Evolutionary conservation across 352 stramenopile species (phyloP).

Genomic region (Pythium biforme): DNA sequence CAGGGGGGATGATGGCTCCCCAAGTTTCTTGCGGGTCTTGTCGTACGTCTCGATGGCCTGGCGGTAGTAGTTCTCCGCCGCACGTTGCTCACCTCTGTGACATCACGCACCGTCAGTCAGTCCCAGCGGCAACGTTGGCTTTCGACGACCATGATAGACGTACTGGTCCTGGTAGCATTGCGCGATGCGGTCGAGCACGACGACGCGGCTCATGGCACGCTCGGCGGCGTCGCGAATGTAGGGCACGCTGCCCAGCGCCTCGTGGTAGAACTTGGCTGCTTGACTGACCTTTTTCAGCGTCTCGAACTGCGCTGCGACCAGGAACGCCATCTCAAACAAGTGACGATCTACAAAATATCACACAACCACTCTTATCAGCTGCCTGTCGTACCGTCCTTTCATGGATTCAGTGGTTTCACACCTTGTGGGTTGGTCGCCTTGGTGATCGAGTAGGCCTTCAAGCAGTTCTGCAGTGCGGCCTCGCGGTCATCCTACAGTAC

Average conservation of each 20-base stretch:
- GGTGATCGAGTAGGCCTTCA: slow-evolving; percentile 65
- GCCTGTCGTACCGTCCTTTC: neutral
- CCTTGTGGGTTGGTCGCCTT: slow-evolving; percentile 65
- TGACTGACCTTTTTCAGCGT: slow-evolving; percentile 36
- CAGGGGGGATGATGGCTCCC: neutral
- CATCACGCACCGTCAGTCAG: neutral
- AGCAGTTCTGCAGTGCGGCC: slow-evolving; percentile 60
- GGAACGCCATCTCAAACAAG: slow-evolving; percentile 75
- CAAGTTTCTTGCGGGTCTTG: slow-evolving; percentile 1
- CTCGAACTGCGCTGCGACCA: slow-evolving; percentile 77
- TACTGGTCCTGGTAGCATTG: slow-evolving; percentile 75
- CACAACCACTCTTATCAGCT: neutral
- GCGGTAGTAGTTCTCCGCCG: slow-evolving; percentile 42
- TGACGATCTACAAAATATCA: slow-evolving; percentile 52
- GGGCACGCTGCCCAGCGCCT: slow-evolving; percentile 54
- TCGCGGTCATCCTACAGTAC: slow-evolving; percentile 38
- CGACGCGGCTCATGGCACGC: slow-evolving; percentile 46
- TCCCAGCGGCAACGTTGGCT: neutral
- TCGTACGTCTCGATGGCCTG: slow-evolving; percentile 36
- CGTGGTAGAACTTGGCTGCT: slow-evolving; percentile 69
- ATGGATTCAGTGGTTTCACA: slow-evolving; percentile 14
- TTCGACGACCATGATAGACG: slow-evolving; percentile 1
- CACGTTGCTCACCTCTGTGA: slow-evolving; percentile 26
- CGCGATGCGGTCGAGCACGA: slow-evolving; percentile 75
- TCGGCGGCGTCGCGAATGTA: slow-evolving; percentile 31